These are phyloP conservation scores for Penicillium crystallinum DNA, from an alignment of 495 filamentous ascomycete genomes.

Conservation along the genomic window DNA sequence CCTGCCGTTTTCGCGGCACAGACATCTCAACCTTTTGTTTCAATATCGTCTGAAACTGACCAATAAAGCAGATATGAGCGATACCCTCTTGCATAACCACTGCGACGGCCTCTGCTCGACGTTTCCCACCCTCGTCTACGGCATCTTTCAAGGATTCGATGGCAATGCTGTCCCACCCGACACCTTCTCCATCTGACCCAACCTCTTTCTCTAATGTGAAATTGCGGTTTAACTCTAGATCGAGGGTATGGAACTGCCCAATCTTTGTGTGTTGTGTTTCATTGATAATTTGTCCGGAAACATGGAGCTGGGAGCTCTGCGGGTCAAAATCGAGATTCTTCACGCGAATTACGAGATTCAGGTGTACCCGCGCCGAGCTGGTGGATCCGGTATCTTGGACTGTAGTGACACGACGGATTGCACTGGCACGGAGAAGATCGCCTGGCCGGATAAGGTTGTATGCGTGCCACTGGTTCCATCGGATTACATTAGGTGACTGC, in stretches of 20 bases:
- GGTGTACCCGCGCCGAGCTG: conserved; percentile 67
- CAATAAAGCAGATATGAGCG: conserved; percentile 90
- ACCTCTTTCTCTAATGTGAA: conserved; percentile 72
- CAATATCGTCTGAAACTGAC: conserved; percentile 82
- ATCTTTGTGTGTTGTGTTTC: conserved; percentile 82
- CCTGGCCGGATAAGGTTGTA: conserved; percentile 85
- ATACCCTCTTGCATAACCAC: conserved; percentile 93
- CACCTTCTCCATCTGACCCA: conserved; percentile 40
- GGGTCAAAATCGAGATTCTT: conserved; percentile 87
- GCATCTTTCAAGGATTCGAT: conserved; percentile 73
- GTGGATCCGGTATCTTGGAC: conserved; percentile 68
- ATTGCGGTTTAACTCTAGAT: conserved; percentile 80
- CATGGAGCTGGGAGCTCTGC: conserved; percentile 74
- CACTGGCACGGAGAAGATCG: conserved; percentile 77
- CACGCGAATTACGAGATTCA: conserved; percentile 74
- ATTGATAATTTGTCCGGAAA: conserved; percentile 71
- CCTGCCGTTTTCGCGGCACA: conserved; percentile 73
- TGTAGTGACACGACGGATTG: conserved; percentile 73
- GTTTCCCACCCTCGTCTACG: conserved; percentile 63
- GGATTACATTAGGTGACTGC: conserved; percentile 1
- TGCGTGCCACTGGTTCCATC: conserved; percentile 71
- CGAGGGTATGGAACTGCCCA: conserved; percentile 84
- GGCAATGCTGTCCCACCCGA: conserved; percentile 89
- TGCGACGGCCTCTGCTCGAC: conserved; percentile 70
- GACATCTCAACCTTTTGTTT: conserved; percentile 80